These are phyloP conservation scores for Crithidia fasciculata DNA, from an alignment of 208 protist species.

Conservation along the genomic window DNA sequence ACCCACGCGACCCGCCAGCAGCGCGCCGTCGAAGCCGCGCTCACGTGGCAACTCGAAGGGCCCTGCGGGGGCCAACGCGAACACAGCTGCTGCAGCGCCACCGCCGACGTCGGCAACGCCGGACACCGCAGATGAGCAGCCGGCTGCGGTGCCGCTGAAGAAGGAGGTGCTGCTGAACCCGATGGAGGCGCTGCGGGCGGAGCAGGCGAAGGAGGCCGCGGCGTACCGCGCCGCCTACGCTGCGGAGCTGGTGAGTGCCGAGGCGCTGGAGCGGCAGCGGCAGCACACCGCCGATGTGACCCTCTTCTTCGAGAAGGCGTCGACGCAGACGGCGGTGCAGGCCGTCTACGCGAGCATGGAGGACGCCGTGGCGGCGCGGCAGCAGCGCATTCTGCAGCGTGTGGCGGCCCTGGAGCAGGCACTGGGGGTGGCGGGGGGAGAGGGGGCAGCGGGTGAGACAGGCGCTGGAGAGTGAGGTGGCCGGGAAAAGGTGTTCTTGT, in stretches of 20 bases:
- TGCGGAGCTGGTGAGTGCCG: slow-evolving; percentile 46
- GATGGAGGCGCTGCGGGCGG: slow-evolving; percentile 37
- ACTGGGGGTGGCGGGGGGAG: slow-evolving; percentile 42
- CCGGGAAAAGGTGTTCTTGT: too few species aligned
- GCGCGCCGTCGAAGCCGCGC: slow-evolving; percentile 9
- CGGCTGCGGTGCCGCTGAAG: slow-evolving; percentile 13
- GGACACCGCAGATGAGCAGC: not conserved
- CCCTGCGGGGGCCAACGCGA: not conserved
- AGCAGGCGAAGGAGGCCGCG: slow-evolving; percentile 54
- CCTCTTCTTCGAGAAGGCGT: slow-evolving; percentile 68
- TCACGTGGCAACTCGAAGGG: slow-evolving; percentile 17
- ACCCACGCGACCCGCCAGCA: slow-evolving; percentile 2
- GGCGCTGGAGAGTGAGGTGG: not conserved
- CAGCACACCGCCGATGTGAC: slow-evolving; percentile 69
- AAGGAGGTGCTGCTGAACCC: slow-evolving; percentile 22
- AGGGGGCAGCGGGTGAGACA: not conserved
- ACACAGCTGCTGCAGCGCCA: not conserved
- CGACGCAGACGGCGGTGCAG: slow-evolving; percentile 54
- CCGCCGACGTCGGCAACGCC: not conserved
- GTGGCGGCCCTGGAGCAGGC: slow-evolving; percentile 67
- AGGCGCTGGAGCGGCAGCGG: slow-evolving; percentile 31
- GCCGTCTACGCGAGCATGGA: slow-evolving; percentile 76
- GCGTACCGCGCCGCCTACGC: slow-evolving; percentile 41
- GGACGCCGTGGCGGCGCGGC: slow-evolving; percentile 49
- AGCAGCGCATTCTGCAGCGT: slow-evolving; percentile 75